Conservation (phyloP, 2,329 filamentous ascomycete genomes). For the Thyridium curvatum region DNA sequence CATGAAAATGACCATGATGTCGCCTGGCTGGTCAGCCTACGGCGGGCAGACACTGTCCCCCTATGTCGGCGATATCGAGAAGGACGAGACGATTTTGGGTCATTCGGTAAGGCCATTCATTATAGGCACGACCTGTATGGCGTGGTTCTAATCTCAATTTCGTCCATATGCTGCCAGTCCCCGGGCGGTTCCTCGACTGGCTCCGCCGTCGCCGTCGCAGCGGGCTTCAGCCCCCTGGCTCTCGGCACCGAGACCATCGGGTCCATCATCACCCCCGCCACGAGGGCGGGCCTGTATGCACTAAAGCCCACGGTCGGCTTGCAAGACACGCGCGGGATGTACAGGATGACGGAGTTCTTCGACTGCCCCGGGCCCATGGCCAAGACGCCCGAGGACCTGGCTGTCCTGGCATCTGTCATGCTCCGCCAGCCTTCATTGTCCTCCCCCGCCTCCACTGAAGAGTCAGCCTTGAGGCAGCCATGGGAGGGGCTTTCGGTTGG, state of each 20-base stretch:
- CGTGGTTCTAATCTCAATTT: too few relatives aligned
- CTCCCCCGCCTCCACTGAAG: too few relatives aligned
- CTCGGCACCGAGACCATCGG: conserved; percentile 25
- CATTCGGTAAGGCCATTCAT: too few relatives aligned
- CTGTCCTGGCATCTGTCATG: background rate
- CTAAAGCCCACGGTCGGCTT: conserved; percentile 15
- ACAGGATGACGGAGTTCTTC: conserved; percentile 1
- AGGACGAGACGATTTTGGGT: conserved; percentile 7
- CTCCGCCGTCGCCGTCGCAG: conserved; percentile 23
- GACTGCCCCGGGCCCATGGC: conserved; percentile 3
- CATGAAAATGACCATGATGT: conserved; percentile 11
- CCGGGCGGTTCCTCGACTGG: conserved; percentile 25
- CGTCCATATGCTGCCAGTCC: conserved; percentile 8
- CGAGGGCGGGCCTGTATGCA: conserved; percentile 15
- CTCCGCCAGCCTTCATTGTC: background rate
- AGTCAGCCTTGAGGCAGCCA: too few relatives aligned
- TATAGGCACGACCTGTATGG: too few relatives aligned
- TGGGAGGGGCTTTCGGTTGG: conserved; percentile 1
- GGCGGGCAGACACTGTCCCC: conserved; percentile 17
- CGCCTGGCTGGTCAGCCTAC: conserved; percentile 14
- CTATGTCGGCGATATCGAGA: conserved; percentile 9
- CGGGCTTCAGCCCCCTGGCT: conserved; percentile 21
- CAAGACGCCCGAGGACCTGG: background rate
- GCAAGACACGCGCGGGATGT: background rate
- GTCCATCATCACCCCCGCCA: conserved; percentile 16